Conservation (phyloP, 164 flowering plant genomes). For the Aristolochia californica region DNA sequence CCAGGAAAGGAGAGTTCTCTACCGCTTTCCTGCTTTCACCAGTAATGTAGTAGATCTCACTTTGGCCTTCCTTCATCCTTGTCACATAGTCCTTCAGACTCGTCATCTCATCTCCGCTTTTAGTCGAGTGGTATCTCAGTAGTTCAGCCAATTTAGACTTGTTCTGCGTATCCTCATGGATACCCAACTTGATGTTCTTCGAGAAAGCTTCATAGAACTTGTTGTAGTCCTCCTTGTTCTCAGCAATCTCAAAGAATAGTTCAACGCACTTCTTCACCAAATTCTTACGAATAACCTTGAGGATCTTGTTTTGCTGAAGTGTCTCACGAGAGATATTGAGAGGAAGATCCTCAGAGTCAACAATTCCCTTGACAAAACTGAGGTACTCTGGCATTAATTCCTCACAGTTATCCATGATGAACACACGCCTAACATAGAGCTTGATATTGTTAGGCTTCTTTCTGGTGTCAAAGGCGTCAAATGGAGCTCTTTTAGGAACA, state of each 20-base stretch:
- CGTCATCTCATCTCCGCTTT: constrained; percentile 42
- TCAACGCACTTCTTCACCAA: constrained; percentile 33
- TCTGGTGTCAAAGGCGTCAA: constrained; percentile 20
- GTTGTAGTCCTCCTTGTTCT: constrained; percentile 19
- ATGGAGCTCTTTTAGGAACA: constrained; percentile 16
- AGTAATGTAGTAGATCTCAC: constrained; percentile 18
- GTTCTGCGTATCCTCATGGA: constrained; percentile 33
- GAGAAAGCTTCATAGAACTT: constrained; percentile 30
- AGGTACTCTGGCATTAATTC: constrained; percentile 27
- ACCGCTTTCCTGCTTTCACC: constrained; percentile 22
- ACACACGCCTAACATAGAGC: constrained; percentile 16
- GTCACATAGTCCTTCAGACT: constrained; percentile 18
- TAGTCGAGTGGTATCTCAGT: constrained; percentile 27
- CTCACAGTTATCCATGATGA: constrained; percentile 21
- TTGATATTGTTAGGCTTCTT: constrained; percentile 26
- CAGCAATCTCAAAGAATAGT: constrained; percentile 22
- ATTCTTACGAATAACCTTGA: constrained; percentile 30
- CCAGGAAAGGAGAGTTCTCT: constrained; percentile 23
- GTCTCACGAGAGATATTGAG: constrained; percentile 17
- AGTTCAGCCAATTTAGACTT: constrained; percentile 26
- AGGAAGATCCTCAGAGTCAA: constrained; percentile 16
- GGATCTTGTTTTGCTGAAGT: constrained; percentile 17
- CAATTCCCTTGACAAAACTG: constrained; percentile 18
- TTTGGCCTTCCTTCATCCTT: constrained; percentile 25
- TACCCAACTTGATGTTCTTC: constrained; percentile 29